Evolutionary conservation across 2,329 filamentous ascomycete species (phyloP), one percentile per base, ranked within the genome.

Genomic region (Penicillium thymicola): DNA sequence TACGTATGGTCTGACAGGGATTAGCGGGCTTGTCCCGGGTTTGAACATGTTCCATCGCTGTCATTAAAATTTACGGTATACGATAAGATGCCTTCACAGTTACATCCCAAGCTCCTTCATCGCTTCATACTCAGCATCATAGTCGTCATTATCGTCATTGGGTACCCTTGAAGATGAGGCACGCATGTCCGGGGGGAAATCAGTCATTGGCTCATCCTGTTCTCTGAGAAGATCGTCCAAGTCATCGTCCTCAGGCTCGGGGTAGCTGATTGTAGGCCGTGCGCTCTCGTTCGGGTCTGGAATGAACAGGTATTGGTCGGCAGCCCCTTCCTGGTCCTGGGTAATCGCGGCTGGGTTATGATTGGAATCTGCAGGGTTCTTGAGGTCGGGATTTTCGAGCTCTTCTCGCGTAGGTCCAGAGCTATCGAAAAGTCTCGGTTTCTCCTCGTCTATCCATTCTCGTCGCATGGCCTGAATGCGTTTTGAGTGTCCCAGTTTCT

Each of bases 401-500:
- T 44, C 30, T 13, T 61, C 49, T 37, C 23, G 44, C 8, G 47
- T 38, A 2, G 37, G 11, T 11, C 55, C 56, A 16, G 41, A 16
- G 21, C 42, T 23, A 18, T 47, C 28, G 11, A 56, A 59, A 8
- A 55, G 32, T 44, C 60, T 67, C 18, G 73, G 70, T 58, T 76
- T 80, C 54, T 77, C 79, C 71, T 95, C 89, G 55, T 93, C 84
- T 63, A 97, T 93, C 89, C 91, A 96, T 60, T 89, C 86, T 70
- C 84, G 85, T 58, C 93, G 82, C 76, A 88, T 88, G 32, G 85
- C 82, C 61, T 89, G 84, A 71, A 97, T 82, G 14, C 82, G 80
- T 70, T 89, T 92, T 66, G 88, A 90, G 74, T 97, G 94, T 1
- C 94, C 94, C 0, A 91, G 81, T 75, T 96, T 97, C 73, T 99